Evolutionary conservation across 2,329 filamentous ascomycete genomes (phyloP), one percentile per base, ranked within the genome.

Genomic region (Phoma sp.): DNA sequence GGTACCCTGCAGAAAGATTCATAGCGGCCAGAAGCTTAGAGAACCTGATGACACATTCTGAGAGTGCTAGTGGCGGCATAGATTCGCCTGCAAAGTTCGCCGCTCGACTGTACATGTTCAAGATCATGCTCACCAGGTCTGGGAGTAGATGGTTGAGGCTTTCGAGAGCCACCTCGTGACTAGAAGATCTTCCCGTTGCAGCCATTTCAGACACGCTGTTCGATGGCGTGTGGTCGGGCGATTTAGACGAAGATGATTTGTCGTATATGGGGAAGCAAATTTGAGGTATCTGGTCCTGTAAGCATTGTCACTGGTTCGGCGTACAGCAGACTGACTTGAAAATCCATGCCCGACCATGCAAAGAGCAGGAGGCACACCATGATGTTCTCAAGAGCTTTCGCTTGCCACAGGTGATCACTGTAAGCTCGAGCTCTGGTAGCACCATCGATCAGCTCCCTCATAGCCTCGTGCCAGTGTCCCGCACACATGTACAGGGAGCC

Each of bases 391-490:
- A 99, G 81, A 1, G 92, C 93, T 76, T 98, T 98, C 17, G 91
- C 95, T 77, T 97, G 92, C 94, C 95, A 99, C n/a, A 98, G 75
- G 75, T 96, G 91, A 75, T 99, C 95, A 66, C 92, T 93, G 55
- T 90, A 84, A 33, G 86, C 87, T 65, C 91, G 89, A 15, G 92
- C 89, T 64, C 88, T 86, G 9, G 85, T 84, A 2, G 90, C 92
- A 49, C 89, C 91, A 57, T 97, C 94, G 9, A 86, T 81, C 21
- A 97, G 84, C 70, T 96, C 91, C 72, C 86, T 89, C 40, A 98
- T 75, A 7, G 94, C 93, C 76, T 98, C 93, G 43, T 83, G 85
- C 92, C 95, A 97, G 59, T 92, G 86, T 24, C 95, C 95, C 48
- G 92, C 90, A 74, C 93, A 90, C 64, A 99, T 84, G 73, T 94